Base-by-base conservation (phyloP, 257 asterid genomes). In the Cinchona pubescens region DNA sequence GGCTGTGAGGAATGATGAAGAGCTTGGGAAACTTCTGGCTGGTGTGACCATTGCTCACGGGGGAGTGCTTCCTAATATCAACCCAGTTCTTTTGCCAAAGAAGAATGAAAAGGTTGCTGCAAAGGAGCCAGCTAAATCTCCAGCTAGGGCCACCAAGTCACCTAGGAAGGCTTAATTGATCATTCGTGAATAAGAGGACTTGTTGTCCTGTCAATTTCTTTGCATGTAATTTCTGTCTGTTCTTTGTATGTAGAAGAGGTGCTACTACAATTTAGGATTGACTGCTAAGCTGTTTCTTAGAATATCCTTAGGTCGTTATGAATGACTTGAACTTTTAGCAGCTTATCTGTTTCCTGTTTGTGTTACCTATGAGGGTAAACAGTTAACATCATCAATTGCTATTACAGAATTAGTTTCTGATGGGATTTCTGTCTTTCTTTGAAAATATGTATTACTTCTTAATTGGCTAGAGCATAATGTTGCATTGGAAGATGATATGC, bases 31-130 rank as follows among this genome's bases (percentile, higher is more conserved):
- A 75, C 86, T 90, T 40, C 82, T 90, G 0, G 88, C 94, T 0
- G 96, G 96, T 32, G 96, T 90, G 0, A 90, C 96, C 10, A 90
- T 90, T 59, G 96, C 96, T 5, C 88, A 90, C 29, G 94, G 94
- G 4, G 96, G 96, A 49, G 96, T 90, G 5, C 34, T 90, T 5
- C 96, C 96, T 0, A 90, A 90, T 80, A 90, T 90, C 43, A 90
- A 90, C 82, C 91, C 96, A 0, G 81, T 88, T 27, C 86, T 90
- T 75, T 80, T 90, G 72, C 96, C 94, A 0, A 90, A 90, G 89
- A 88, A 87, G 67, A 59, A 88, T 0, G 92, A 75, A 13, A 80
- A 80, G 79, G 82, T 69, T 13, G 13, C 76, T 0, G 78, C 85
- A 0, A 86, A 83, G 66, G 88, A 88, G 75, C 62, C 84, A 3